Evolutionary conservation across 352 stramenopile species (phyloP).

Genomic region (Pythium insidiosum): DNA sequence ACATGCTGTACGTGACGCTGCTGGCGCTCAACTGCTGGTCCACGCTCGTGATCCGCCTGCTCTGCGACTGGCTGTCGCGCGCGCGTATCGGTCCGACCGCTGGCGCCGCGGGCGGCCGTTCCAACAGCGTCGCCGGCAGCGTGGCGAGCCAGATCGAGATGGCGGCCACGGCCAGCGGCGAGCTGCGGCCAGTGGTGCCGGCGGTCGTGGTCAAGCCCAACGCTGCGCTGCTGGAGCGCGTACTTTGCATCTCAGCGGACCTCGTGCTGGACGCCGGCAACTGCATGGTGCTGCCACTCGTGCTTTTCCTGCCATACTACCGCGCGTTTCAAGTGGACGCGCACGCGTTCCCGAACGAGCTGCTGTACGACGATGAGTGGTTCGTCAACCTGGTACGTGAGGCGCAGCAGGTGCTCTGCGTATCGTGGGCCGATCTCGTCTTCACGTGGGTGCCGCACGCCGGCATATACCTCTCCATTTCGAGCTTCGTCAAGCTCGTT

Average conservation of each 20-base stretch:
- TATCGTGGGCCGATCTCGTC: conserved; percentile 7
- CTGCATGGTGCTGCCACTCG: conserved; percentile 8
- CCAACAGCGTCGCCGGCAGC: too few relatives aligned
- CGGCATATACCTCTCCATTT: conserved; percentile 13
- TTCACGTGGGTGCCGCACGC: conserved; percentile 16
- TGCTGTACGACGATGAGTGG: conserved; percentile 10
- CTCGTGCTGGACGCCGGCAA: conserved; percentile 9
- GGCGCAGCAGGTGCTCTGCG: conserved; percentile 15
- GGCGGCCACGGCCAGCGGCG: too few relatives aligned
- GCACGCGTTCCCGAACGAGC: neutral
- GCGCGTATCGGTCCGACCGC: too few relatives aligned
- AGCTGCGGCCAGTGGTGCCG: neutral
- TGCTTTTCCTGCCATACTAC: conserved; percentile 10
- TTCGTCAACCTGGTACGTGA: conserved; percentile 19
- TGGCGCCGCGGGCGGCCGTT: too few relatives aligned
- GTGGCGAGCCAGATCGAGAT: too few relatives aligned
- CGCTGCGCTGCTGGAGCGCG: conserved; percentile 4
- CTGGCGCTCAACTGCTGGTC: neutral
- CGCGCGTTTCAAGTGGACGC: conserved; percentile 3
- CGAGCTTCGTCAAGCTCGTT: conserved; percentile 9
- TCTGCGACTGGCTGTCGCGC: neutral
- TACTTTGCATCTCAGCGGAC: conserved; percentile 12
- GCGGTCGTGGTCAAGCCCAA: neutral
- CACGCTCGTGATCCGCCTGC: neutral
- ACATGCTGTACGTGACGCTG: neutral